Evolutionary conservation across 108 stramenopile species (phyloP), one percentile per base, ranked within the genome.

Genomic region (Bacterosira constricta): DNA sequence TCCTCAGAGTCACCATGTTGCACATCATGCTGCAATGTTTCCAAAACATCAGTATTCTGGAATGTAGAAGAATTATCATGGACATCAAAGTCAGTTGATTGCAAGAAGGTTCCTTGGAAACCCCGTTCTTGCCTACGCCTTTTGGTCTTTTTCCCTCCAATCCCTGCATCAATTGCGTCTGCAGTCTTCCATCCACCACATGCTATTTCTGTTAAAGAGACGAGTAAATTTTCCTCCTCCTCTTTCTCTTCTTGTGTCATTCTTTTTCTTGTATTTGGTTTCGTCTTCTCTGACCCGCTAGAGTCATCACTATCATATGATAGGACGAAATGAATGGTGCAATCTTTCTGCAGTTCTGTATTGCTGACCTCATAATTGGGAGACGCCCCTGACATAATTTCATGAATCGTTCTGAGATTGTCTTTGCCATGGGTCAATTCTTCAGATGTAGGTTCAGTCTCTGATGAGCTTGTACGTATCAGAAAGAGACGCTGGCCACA

Each of bases 31-130:
- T 47, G 46, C 15, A 47, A 1, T 47, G 6, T 17, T 23, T 47
- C 23, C 6, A 6, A 6, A 47, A 3, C 23, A 1, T 0, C 23
- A 34, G 31, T 32, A 54, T 34, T 54, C 31, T 54, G 53, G 8
- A 2, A 9, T 15, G 31, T 54, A 17, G 7, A 12, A n/a, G 13
- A 2, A 35, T 3, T 54, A 15, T 10, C 60, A 38, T n/a, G 42
- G 5, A 10, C 5, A 45, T 29, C 60, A 41, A 61, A 23, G 37
- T 30, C 60, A 15, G 53, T n/a, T 17, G 75, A 71, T 37, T 63
- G 69, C 9, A 77, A 55, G 38, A 72, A 81, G 1, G 69, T 77
- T 13, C 80, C 75, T 10, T 63, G 66, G 21, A 81, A 77, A 0
- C 69, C 80, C 11, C 63, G 31, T 31, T 81, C 80, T 59, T 71